A percentile compares a stretch with the other conserved stretches of the same genome.
phyloP scores from a whole-genome alignment of 495 filamentous ascomycete genomes.

The Hypoxylon rickii region DNA sequence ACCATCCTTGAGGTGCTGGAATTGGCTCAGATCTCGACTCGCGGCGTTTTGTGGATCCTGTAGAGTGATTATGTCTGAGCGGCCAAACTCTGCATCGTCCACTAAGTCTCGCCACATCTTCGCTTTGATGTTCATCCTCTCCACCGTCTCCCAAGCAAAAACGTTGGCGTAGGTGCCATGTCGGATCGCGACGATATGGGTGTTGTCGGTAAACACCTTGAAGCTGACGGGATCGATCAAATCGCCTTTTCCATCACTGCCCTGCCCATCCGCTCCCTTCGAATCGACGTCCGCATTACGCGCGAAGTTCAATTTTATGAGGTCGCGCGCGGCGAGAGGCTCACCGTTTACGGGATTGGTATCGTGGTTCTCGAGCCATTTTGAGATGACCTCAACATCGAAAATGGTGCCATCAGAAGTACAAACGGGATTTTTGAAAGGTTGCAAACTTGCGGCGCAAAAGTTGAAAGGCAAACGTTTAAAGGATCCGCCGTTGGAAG shows the following conservation, averaged over 20 bases:
- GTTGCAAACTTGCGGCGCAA: slow-evolving; percentile 93
- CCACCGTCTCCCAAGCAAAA: slow-evolving; percentile 93
- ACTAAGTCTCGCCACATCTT: slow-evolving; percentile 96
- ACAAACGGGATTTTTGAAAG: slow-evolving; percentile 85
- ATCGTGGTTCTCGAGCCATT: slow-evolving; percentile 91
- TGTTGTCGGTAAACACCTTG: slow-evolving; percentile 97
- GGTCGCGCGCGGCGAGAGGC: slow-evolving; percentile 75
- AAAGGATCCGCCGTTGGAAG: slow-evolving; percentile 65
- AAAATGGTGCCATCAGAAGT: slow-evolving; percentile 79
- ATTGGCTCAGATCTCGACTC: slow-evolving; percentile 80
- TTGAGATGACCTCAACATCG: slow-evolving; percentile 81
- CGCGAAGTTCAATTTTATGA: slow-evolving; percentile 88
- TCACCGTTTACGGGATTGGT: slow-evolving; percentile 88
- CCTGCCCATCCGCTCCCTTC: slow-evolving; percentile 41
- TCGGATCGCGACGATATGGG: slow-evolving; percentile 88
- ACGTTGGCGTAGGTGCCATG: slow-evolving; percentile 84
- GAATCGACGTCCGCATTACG: slow-evolving; percentile 77
- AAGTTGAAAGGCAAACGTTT: slow-evolving; percentile 96
- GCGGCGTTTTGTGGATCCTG: slow-evolving; percentile 95
- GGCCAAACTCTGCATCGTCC: slow-evolving; percentile 81
- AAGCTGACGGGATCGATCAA: slow-evolving; percentile 95
- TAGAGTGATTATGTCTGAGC: slow-evolving; percentile 93
- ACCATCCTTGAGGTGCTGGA: slow-evolving; percentile 89
- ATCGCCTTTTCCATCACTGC: slow-evolving; percentile 64
- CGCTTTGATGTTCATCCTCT: slow-evolving; percentile 93